Base-by-base conservation (phyloP, 345 rosid genomes). In the Murraya koenigii region DNA sequence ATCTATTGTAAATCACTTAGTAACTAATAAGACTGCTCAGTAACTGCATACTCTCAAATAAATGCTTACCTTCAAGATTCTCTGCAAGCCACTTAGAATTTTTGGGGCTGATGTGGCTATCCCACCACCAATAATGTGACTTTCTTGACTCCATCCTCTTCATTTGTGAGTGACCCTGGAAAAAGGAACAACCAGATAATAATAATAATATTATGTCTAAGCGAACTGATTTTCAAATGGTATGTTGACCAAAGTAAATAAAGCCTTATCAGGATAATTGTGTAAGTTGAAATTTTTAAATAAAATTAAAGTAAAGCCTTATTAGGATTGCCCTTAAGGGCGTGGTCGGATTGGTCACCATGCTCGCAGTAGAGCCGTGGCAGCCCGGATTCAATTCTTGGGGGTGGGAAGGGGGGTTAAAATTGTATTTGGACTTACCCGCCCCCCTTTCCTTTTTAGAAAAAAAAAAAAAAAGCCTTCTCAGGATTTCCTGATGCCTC, bases 91-190 rank as follows among this genome's bases (percentile, higher is more conserved):
- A 92, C 82, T 86, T 89, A 8, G 95, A 89, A 82, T 89, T 92
- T 87, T 89, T 94, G 65, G 93, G 89, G 82, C 86, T 79, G 58
- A 84, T 86, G 66, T 94, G 97, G 83, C 95, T 89, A 81, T 94
- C 95, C 98, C 97, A 90, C 97, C 94, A 90, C 97, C 94, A 94
- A 28, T 93, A 88, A 77, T 94, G 87, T 49, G 91, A 86, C 82
- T 90, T 90, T 69, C 81, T 89, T 15, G 80, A 82, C 75, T 83
- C 83, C 49, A 76, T 72, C 67, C 88, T 88, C 89, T 82, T 89
- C 86, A 88, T 86, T 78, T 80, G 77, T 63, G 82, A 74, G 35
- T 55, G 82, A 80, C 71, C 79, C 85, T 84, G 62, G 32, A 26
- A 79, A 65, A 55, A 33, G 26, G 82, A 44, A 44, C 49, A 44